Conservation (phyloP, 2,329 filamentous ascomycete genomes). For the Cladophialophora psammophila region DNA sequence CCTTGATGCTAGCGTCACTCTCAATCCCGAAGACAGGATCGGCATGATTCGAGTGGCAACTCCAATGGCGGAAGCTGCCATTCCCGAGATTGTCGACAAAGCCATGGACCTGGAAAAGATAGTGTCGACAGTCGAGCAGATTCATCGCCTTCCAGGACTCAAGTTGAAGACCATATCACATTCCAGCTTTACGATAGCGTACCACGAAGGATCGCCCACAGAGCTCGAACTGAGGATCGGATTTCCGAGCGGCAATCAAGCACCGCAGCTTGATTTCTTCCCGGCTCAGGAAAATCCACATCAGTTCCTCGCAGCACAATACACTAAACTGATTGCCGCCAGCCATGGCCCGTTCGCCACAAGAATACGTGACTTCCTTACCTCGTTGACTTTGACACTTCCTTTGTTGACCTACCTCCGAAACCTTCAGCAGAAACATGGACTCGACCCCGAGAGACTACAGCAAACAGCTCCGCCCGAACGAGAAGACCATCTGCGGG, state of each 20-base stretch:
- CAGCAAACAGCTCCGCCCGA: slow-evolving; percentile 8
- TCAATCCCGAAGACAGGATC: slow-evolving; percentile 27
- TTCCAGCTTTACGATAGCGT: slow-evolving; percentile 32
- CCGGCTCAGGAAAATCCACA: slow-evolving; percentile 36
- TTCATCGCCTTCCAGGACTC: slow-evolving; percentile 32
- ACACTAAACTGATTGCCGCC: slow-evolving; percentile 27
- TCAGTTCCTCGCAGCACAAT: slow-evolving; percentile 25
- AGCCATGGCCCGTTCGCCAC: slow-evolving; percentile 26
- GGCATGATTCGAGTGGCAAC: slow-evolving; percentile 32
- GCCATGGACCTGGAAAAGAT: slow-evolving; percentile 36
- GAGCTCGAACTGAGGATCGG: slow-evolving; percentile 27
- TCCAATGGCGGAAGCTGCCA: slow-evolving; percentile 26
- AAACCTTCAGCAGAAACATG: slow-evolving; percentile 32
- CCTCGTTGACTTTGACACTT: slow-evolving; percentile 50
- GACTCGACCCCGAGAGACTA: slow-evolving; percentile 5
- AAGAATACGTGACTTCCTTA: slow-evolving; percentile 34
- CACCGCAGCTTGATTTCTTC: slow-evolving; percentile 33
- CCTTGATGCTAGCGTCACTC: slow-evolving; percentile 30
- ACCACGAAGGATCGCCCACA: slow-evolving; percentile 25
- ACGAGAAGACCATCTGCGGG: slow-evolving; percentile 23
- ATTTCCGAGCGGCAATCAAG: slow-evolving; percentile 18
- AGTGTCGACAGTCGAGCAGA: slow-evolving; percentile 34
- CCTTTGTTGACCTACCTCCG: slow-evolving; percentile 52
- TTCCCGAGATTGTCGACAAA: slow-evolving; percentile 32
- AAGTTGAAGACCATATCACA: slow-evolving; percentile 33